phyloP scores from a whole-genome alignment of 768 basidiomycete species.

The Daedalea quercina region DNA sequence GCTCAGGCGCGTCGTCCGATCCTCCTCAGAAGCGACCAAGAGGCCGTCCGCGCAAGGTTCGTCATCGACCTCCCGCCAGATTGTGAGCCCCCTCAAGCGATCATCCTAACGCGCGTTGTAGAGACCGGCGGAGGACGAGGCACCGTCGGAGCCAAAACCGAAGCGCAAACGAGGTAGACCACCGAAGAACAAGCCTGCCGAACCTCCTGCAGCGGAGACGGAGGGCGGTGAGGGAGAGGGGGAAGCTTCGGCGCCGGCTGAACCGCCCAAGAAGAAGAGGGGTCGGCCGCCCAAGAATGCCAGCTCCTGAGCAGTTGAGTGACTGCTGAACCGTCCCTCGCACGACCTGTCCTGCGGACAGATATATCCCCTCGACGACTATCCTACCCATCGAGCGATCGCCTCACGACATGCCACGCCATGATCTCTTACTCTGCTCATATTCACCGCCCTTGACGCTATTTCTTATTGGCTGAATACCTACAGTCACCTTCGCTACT shows the following conservation, averaged over 20 bases:
- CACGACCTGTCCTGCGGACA: neutral
- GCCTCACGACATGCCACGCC: conserved; percentile 6
- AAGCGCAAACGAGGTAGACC: conserved; percentile 23
- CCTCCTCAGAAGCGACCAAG: conserved; percentile 34
- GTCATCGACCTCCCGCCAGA: neutral
- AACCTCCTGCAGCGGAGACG: conserved; percentile 15
- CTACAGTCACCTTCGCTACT: neutral
- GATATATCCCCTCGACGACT: neutral
- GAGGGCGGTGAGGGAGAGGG: conserved; percentile 16
- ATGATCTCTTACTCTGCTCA: conserved; percentile 13
- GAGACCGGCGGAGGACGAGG: conserved; percentile 39
- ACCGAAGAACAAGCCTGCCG: conserved; percentile 19
- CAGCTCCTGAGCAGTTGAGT: conserved; percentile 2
- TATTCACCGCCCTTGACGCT: conserved; percentile 8
- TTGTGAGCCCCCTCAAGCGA: neutral
- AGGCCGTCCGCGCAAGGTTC: conserved; percentile 47
- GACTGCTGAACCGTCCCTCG: neutral
- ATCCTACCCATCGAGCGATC: conserved; percentile 1
- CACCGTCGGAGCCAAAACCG: conserved; percentile 18
- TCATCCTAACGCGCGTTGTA: conserved; percentile 14
- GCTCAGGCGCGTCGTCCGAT: conserved; percentile 17
- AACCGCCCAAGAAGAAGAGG: conserved; percentile 40
- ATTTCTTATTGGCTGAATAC: neutral
- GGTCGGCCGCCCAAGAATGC: conserved; percentile 61
- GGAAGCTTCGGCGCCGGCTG: conserved; percentile 2